Evolutionary conservation across 768 basidiomycete species (phyloP).

Genomic region (Dioszegia crocea): DNA sequence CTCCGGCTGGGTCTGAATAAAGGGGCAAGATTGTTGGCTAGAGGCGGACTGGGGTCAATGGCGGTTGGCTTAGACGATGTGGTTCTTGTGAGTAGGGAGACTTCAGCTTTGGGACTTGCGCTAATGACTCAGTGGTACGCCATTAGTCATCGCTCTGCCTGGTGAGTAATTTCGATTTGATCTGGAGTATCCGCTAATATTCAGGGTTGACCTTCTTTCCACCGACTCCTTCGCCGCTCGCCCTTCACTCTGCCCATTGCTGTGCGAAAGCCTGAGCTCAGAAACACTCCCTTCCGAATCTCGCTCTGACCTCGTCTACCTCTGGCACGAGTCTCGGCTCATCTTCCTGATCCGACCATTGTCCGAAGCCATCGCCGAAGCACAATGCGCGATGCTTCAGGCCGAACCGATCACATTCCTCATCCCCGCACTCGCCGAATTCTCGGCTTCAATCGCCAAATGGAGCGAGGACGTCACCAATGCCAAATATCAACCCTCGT

Average conservation of each 20-base stretch:
- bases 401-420: not conserved
- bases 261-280: not conserved
- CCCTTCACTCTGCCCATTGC: not conserved
- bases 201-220: not conserved
- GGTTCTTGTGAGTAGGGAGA: not conserved
- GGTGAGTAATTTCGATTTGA: not conserved
- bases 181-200: not conserved
- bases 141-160: not conserved
- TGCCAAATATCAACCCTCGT: not conserved
- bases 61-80: not conserved
- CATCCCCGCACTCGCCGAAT: not conserved
- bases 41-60: not conserved
- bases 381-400: not conserved
- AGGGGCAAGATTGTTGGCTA: not conserved
- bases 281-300: not conserved
- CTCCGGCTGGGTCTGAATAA: slow-evolving; percentile 1
- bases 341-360: not conserved
- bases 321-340: not conserved
- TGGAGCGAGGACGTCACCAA: not conserved
- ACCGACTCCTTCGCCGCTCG: not conserved
- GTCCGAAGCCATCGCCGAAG: not conserved
- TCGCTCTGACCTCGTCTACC: not conserved
- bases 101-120: not conserved
- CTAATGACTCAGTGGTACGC: not conserved
- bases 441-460: not conserved